Evolutionary conservation across 768 basidiomycete species (phyloP).

Genomic region (Coprinopsis strossmayeri): DNA sequence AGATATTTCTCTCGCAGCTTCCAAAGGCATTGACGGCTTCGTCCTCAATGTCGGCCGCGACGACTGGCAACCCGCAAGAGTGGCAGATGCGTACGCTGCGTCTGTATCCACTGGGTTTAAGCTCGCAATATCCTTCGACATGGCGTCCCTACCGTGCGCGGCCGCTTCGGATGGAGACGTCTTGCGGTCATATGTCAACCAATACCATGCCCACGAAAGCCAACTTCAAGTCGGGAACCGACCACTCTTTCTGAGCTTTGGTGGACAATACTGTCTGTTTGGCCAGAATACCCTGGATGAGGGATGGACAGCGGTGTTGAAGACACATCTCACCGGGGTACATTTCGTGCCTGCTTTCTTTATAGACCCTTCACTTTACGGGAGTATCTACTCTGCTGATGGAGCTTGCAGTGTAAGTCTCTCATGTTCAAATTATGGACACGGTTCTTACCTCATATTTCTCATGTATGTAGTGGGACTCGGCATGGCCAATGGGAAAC

Average conservation of each 20-base stretch:
- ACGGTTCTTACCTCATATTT: not conserved
- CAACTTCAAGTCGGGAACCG: slow-evolving; percentile 33
- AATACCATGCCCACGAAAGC: slow-evolving; percentile 32
- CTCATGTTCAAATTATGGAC: not conserved
- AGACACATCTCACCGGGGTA: slow-evolving; percentile 21
- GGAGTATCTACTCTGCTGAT: slow-evolving; percentile 33
- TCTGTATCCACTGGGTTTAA: slow-evolving; percentile 30
- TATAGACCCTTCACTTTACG: slow-evolving; percentile 38
- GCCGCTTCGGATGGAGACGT: slow-evolving; percentile 24
- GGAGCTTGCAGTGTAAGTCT: slow-evolving; percentile 41
- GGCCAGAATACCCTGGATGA: slow-evolving; percentile 30
- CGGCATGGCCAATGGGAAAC: slow-evolving; percentile 40
- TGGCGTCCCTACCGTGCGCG: slow-evolving; percentile 37
- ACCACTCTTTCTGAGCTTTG: slow-evolving; percentile 46
- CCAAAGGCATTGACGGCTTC: slow-evolving; percentile 49
- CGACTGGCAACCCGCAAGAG: slow-evolving; percentile 35
- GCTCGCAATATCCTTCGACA: slow-evolving; percentile 42
- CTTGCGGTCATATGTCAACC: slow-evolving; percentile 30
- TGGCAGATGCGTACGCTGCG: slow-evolving; percentile 40
- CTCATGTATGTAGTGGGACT: slow-evolving; percentile 45
- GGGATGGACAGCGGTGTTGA: slow-evolving; percentile 38
- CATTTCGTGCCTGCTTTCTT: slow-evolving; percentile 58
- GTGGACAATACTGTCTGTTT: slow-evolving; percentile 48
- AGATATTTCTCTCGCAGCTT: slow-evolving; percentile 46
- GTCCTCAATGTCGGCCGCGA: slow-evolving; percentile 49